Conservation (phyloP, 1,139 yeast genomes). For the Geotrichum klebahnii region DNA sequence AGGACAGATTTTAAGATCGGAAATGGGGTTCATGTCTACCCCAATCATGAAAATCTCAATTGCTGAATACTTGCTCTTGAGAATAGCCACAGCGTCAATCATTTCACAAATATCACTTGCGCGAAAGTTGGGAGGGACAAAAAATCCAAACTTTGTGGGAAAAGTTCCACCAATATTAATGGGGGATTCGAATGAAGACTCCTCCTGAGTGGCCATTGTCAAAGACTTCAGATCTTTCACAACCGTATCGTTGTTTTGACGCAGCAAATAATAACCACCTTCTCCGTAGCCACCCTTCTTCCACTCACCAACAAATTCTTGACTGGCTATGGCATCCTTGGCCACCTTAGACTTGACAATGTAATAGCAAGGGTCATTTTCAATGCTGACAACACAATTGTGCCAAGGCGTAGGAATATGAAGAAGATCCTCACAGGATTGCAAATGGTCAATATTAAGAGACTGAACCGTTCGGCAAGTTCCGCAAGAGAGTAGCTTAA, state of each 20-base stretch:
- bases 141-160: conserved; percentile 13
- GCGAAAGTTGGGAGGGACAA: conserved; percentile 13
- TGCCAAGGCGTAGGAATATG: conserved; percentile 25
- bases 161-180: no score
- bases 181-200: no score
- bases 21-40: not conserved
- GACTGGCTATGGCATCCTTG: conserved; percentile 15
- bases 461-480: conserved; percentile 19
- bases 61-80: conserved; percentile 5
- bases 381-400: conserved; percentile 20
- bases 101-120: conserved; percentile 2
- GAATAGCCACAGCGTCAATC: conserved; percentile 9
- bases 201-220: no score
- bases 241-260: no score
- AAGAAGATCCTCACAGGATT: conserved; percentile 21
- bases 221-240: no score
- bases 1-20: not conserved
- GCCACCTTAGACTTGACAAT: conserved; percentile 22
- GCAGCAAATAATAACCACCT: conserved; percentile 18
- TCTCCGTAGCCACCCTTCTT: conserved; percentile 11
- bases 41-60: conserved; percentile 13
- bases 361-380: conserved; percentile 12
- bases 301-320: conserved; percentile 20
- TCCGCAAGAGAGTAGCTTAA: conserved; percentile 19
- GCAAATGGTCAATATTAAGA: conserved; percentile 17